phyloP scores from a whole-genome alignment of 805 yeast species.

The Debaryomyces tyrocola region DNA sequence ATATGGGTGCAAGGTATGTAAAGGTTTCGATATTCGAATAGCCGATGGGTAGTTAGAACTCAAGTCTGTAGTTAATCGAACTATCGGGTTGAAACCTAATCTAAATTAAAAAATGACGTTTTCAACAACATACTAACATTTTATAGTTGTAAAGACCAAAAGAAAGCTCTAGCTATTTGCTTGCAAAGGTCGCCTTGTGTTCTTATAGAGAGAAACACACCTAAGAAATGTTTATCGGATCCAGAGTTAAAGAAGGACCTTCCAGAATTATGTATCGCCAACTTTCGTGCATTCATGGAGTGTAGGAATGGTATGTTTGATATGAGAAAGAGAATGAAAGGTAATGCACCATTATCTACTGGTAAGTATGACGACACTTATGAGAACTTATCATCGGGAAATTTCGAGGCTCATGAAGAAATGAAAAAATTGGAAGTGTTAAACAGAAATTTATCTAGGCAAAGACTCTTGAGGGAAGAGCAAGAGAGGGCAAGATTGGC shows the following conservation, averaged over 20 bases:
- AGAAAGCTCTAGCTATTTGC: conserved; percentile 93
- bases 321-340: conserved; percentile 86
- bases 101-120: no score
- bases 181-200: conserved; percentile 97
- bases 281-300: conserved; percentile 81
- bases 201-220: conserved; percentile 82
- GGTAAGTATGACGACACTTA: conserved; percentile 91
- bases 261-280: conserved; percentile 86
- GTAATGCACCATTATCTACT: conserved; percentile 90
- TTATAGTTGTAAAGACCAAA: conserved; percentile 85
- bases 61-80: neutral
- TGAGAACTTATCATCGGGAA: conserved; percentile 73
- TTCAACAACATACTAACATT: conserved; percentile 12
- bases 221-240: conserved; percentile 80
- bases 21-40: neutral
- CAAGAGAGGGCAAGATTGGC: conserved; percentile 26
- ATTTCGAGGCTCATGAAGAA: conserved; percentile 81
- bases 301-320: conserved; percentile 91
- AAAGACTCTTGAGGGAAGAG: conserved; percentile 26
- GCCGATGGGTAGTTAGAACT: no score
- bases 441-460: conserved; percentile 48
- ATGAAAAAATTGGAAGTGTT: conserved; percentile 66
- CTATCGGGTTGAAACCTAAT: no score
- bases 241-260: conserved; percentile 74
- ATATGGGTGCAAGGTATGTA: conserved; percentile 57